These are phyloP conservation scores for Aspergillus ibericus DNA, from an alignment of 2,329 filamentous ascomycete species.

Conservation along the genomic window DNA sequence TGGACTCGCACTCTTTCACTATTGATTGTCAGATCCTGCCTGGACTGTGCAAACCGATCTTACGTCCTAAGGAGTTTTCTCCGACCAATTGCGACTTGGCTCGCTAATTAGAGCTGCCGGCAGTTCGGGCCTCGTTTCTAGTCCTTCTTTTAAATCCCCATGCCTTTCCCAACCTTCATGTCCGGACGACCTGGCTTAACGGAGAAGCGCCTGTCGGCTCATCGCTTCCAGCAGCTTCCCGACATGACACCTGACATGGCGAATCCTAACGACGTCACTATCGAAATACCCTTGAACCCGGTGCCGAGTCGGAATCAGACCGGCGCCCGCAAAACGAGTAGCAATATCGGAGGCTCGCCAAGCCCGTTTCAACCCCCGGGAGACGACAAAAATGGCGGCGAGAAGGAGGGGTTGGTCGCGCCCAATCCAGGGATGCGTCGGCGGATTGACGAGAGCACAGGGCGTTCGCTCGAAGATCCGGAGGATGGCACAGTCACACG, in stretches of 20 bases:
- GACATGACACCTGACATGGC: slow-evolving; percentile 42
- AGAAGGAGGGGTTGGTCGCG: slow-evolving; percentile 30
- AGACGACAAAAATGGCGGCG: slow-evolving; percentile 29
- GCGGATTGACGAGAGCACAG: slow-evolving; percentile 32
- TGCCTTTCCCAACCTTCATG: slow-evolving; percentile 23
- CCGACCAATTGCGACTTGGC: slow-evolving; percentile 4
- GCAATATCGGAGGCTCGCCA: slow-evolving; percentile 33
- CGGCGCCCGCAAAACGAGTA: slow-evolving; percentile 43
- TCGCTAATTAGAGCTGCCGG: slow-evolving; percentile 3
- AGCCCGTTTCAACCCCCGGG: slow-evolving; percentile 30
- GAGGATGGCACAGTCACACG: slow-evolving; percentile 58
- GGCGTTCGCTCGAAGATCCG: slow-evolving; percentile 37
- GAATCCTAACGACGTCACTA: slow-evolving; percentile 55
- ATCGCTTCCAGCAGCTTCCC: slow-evolving; percentile 47
- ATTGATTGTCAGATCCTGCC: slow-evolving; percentile 2
- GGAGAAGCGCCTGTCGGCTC: slow-evolving; percentile 45
- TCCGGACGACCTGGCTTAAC: slow-evolving; percentile 36
- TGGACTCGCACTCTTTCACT: not conserved
- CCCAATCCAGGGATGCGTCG: slow-evolving; percentile 31
- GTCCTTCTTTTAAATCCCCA: not conserved
- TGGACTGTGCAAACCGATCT: slow-evolving; percentile 2
- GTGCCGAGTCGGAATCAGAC: slow-evolving; percentile 52
- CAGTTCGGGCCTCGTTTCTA: slow-evolving; percentile 2
- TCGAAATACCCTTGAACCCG: slow-evolving; percentile 62
- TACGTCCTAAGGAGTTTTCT: not conserved